Evolutionary conservation across 2,329 filamentous ascomycete species (phyloP), one percentile per base, ranked within the genome.

Genomic region (Cryoendolithus antarcticus): DNA sequence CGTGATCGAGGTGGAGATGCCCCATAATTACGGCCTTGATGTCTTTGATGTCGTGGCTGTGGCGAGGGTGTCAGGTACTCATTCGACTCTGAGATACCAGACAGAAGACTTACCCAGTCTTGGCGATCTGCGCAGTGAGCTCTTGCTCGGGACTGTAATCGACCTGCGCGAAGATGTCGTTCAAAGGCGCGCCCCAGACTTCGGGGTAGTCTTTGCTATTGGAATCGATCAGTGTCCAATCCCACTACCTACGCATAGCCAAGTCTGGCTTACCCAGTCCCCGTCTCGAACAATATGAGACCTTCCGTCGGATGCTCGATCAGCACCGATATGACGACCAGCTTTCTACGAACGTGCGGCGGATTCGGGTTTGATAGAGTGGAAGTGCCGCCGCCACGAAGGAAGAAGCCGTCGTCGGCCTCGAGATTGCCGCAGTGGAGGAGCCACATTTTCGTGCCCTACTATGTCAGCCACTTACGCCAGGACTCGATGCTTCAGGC

Each of bases 1-100:
- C 56, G 35, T 62, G 59, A 35, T 62, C 58, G 30, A 60, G 47
- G 38, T 60, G 58, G 13, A 62, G 42, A 37, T 62, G 59, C 6
- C 58, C 58, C 41, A 61, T 59, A 30, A 62, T 53, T 0, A 61
- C 55, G 38, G 56, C 57, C 36, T 55, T 58, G 4, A 62, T 44
- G 38, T 62, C 58, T 28, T 54, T 55, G 37, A 62, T 58, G 12
- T 52, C 42, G 41, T 61, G 48, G 6, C 57, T 27, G 24, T 27
- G 24, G 24, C 24, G 24, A 27, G 24, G 7, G 7, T 27, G 24
- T 27, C 7, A 27, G 24, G 7, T 7, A 8, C 24, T 27, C 7
- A 27, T 8, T 27, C 7, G 5, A 6, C 7, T 27, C 5, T 7
- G 24, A 27, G 24, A 8, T 27, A 8, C 24, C 7, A 6, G 24